phyloP scores from a whole-genome alignment of 2,329 filamentous ascomycete genomes.

The Colletotrichum acutatum region DNA sequence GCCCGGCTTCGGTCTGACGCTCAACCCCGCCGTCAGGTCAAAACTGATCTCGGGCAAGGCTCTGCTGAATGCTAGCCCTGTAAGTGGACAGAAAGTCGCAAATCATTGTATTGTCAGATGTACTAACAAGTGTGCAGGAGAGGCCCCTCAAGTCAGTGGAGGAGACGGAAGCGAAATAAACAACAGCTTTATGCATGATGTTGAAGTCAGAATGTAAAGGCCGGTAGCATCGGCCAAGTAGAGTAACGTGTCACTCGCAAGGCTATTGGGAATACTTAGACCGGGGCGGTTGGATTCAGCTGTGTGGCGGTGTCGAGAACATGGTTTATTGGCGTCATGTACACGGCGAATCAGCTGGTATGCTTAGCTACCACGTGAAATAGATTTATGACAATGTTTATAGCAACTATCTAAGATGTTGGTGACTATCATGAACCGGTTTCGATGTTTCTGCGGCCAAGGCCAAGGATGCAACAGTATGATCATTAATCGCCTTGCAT shows the following conservation, averaged over 20 bases:
- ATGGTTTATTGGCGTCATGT: neutral
- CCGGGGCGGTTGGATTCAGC: neutral
- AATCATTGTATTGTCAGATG: neutral
- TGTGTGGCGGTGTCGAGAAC: neutral
- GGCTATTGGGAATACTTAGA: neutral
- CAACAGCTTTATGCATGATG: constrained; percentile 43
- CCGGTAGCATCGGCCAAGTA: constrained; percentile 40
- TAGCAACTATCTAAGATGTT: neutral
- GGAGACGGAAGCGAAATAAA: constrained; percentile 35
- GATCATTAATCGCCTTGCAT: too few relatives aligned
- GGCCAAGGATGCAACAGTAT: too few relatives aligned
- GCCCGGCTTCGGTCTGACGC: constrained; percentile 88
- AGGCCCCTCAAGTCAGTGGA: constrained; percentile 24
- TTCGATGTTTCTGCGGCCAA: too few relatives aligned
- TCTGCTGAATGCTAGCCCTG: constrained; percentile 72
- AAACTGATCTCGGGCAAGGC: constrained; percentile 81
- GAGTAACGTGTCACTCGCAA: neutral
- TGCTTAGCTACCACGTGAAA: neutral
- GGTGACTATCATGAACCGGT: neutral
- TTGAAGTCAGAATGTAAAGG: constrained; percentile 48
- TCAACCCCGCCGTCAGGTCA: constrained; percentile 78
- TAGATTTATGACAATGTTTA: neutral
- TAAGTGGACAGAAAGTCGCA: constrained; percentile 3
- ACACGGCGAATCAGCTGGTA: neutral
- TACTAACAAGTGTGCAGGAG: constrained; percentile 13